phyloP scores from a whole-genome alignment of 169 alveolate species.

The Plasmodium inui region DNA sequence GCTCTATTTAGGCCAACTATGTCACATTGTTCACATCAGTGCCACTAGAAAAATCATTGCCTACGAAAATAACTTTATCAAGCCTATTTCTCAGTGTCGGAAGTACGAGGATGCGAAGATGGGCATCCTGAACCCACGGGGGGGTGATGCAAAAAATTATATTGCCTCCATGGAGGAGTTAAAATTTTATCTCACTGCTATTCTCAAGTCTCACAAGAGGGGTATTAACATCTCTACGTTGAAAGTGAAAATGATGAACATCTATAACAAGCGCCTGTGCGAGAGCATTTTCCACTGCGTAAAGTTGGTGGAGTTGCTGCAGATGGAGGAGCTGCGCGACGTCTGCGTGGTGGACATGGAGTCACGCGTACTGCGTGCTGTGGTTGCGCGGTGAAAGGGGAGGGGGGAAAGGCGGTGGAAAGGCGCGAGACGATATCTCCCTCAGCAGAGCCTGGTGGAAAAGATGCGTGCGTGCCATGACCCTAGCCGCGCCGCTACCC shows the following conservation, averaged over 20 bases:
- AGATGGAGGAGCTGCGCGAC: conserved; percentile 56
- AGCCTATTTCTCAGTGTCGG: conserved; percentile 77
- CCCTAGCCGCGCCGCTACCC: background rate
- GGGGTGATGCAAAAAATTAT: conserved; percentile 26
- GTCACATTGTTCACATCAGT: conserved; percentile 87
- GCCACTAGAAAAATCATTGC: conserved; percentile 75
- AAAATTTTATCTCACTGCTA: conserved; percentile 37
- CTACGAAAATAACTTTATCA: conserved; percentile 76
- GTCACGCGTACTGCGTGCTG: conserved; percentile 1
- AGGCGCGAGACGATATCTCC: background rate
- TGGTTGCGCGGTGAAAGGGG: background rate
- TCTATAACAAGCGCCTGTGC: conserved; percentile 74
- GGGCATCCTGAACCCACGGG: conserved; percentile 27
- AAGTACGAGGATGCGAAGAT: conserved; percentile 72
- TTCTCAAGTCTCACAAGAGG: conserved; percentile 66
- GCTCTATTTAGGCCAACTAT: conserved; percentile 83
- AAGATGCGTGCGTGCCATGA: background rate
- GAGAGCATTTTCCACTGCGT: conserved; percentile 82
- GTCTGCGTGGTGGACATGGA: conserved; percentile 74
- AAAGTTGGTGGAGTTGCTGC: conserved; percentile 76
- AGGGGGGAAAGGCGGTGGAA: background rate
- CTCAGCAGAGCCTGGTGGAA: no score
- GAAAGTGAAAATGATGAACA: conserved; percentile 73
- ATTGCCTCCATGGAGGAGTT: conserved; percentile 75
- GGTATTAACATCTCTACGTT: conserved; percentile 79